Evolutionary conservation across 371 early-diverging fungal genomes (phyloP).

Genomic region (Smittium culicis): DNA sequence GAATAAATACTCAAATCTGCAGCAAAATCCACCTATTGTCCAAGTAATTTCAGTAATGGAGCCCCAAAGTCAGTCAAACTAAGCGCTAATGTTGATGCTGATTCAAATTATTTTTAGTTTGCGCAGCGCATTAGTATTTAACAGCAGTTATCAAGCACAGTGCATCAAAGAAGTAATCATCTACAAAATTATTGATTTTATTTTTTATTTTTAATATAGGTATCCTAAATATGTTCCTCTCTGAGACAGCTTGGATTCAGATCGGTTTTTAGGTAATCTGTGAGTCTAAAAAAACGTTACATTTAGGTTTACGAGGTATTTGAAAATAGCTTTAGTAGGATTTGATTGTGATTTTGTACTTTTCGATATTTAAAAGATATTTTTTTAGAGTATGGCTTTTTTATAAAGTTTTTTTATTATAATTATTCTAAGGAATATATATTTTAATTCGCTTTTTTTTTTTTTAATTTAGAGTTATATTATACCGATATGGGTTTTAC

Average conservation of each 20-base stretch:
- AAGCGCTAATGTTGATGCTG: neutral
- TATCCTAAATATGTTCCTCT: neutral
- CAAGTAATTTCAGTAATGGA: neutral
- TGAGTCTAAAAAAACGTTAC: neutral
- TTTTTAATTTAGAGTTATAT: neutral
- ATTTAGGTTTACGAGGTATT: neutral
- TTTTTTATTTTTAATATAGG: neutral
- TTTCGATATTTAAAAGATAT: neutral
- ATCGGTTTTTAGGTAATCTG: neutral
- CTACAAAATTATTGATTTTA: neutral
- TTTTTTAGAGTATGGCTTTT: neutral
- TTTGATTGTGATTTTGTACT: neutral
- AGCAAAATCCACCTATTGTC: neutral
- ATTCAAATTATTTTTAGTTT: neutral
- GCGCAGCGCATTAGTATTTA: neutral
- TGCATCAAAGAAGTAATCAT: neutral
- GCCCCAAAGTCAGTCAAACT: neutral
- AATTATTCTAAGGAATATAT: neutral
- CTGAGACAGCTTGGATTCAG: neutral
- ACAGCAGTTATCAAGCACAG: neutral
- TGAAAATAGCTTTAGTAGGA: neutral
- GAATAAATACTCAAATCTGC: neutral
- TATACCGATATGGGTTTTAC: neutral
- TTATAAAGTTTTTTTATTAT: neutral
- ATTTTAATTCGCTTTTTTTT: neutral